Conservation (phyloP, 2,329 filamentous ascomycete genomes). For the Xylaria digitata region DNA sequence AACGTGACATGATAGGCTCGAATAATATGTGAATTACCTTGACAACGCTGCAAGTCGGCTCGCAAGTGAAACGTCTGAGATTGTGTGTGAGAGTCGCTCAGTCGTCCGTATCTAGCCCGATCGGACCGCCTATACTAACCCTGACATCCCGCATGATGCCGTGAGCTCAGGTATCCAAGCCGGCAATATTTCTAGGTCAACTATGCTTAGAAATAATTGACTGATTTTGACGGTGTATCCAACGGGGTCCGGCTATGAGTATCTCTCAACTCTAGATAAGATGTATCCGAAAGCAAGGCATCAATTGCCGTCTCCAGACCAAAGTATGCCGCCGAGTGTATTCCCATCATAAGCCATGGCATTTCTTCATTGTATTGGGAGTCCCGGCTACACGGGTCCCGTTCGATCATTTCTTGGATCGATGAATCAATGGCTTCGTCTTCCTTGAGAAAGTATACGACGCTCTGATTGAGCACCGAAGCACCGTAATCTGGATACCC, state of each 20-base stretch:
- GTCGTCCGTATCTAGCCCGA: no score
- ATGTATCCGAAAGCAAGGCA: background rate
- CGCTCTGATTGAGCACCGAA: background rate
- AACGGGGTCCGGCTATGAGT: background rate
- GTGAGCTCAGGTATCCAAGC: no score
- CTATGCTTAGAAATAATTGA: background rate
- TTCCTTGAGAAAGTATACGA: background rate
- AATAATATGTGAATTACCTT: no score
- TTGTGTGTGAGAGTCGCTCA: no score
- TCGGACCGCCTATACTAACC: no score
- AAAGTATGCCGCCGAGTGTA: background rate
- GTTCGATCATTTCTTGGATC: no score
- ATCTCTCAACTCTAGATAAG: background rate
- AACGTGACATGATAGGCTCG: no score
- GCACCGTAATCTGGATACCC: background rate
- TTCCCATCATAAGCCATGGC: background rate
- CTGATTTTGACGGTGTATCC: background rate
- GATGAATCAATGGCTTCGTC: background rate
- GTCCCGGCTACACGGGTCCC: no score
- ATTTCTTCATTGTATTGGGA: no score
- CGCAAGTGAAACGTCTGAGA: no score
- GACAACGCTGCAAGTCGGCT: no score
- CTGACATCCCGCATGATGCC: no score
- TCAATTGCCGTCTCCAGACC: background rate
- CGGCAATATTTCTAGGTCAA: background rate